Conservation (phyloP, 1,284 basidiomycete species). For the Leccinum huronense region DNA sequence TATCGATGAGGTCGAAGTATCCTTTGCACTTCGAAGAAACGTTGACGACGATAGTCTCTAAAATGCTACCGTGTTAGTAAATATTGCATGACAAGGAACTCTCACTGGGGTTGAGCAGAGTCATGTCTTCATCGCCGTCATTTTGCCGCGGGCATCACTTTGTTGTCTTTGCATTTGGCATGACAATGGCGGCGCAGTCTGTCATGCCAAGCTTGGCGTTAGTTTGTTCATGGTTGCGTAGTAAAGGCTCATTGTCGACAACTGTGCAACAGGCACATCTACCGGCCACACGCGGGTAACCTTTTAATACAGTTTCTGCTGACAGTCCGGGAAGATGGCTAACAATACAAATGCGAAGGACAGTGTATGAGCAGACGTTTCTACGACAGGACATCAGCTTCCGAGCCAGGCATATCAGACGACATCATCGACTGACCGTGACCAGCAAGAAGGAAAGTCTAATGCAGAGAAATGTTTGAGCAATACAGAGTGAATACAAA, state of each 20-base stretch:
- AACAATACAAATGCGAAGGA: constrained; percentile 43
- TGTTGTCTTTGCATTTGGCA: too few relatives aligned
- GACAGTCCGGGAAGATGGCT: constrained; percentile 46
- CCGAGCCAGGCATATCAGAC: background rate
- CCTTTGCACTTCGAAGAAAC: too few relatives aligned
- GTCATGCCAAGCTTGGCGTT: too few relatives aligned
- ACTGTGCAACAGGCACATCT: constrained; percentile 26
- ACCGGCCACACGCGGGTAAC: constrained; percentile 37
- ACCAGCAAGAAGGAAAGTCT: constrained; percentile 43
- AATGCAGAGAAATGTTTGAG: background rate
- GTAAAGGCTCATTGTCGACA: constrained; percentile 16
- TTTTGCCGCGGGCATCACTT: too few relatives aligned
- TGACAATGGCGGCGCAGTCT: too few relatives aligned
- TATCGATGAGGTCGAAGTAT: too few relatives aligned
- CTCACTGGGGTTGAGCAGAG: too few relatives aligned
- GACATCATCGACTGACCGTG: constrained; percentile 20
- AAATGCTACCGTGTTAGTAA: too few relatives aligned
- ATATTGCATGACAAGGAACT: too few relatives aligned
- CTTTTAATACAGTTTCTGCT: constrained; percentile 44
- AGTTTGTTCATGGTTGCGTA: background rate
- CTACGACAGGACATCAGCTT: constrained; percentile 25
- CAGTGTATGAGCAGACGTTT: constrained; percentile 46
- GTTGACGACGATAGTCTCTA: too few relatives aligned
- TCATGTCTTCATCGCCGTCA: too few relatives aligned
- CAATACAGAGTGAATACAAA: background rate